A percentile compares a stretch with the other conserved stretches of the same genome.
Conservation (phyloP, 257 asterid species). For the Lantana camara region DNA sequence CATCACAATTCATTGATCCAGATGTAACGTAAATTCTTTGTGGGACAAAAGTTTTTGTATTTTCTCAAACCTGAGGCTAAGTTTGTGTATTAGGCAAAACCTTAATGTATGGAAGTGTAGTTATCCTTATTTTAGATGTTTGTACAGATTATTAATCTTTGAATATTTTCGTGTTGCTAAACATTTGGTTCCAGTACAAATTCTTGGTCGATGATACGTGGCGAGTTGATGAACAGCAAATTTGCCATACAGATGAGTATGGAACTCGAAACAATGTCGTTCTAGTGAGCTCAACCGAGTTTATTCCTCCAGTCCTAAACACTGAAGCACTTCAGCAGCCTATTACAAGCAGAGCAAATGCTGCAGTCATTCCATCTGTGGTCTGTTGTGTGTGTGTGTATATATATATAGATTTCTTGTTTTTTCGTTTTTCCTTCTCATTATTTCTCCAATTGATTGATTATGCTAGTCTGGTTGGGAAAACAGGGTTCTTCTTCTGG, state of each 20-base stretch:
- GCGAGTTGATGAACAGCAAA: conserved; percentile 61
- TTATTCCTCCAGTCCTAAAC: conserved; percentile 22
- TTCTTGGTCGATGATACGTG: conserved; percentile 70
- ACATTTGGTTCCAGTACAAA: conserved; percentile 51
- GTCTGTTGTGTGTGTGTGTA: too few relatives aligned
- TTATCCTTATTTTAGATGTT: too few relatives aligned
- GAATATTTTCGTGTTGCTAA: conserved; percentile 14
- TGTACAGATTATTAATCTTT: not conserved
- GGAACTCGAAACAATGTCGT: conserved; percentile 56
- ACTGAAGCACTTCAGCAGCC: conserved; percentile 35
- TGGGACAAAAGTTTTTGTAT: too few relatives aligned
- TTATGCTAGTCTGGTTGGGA: conserved; percentile 19
- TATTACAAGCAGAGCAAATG: conserved; percentile 26
- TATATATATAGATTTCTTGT: not conserved
- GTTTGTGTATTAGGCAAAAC: not conserved
- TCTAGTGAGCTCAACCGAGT: conserved; percentile 37
- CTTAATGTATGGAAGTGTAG: not conserved
- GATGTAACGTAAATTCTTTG: too few relatives aligned
- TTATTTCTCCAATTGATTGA: not conserved
- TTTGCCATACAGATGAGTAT: conserved; percentile 49
- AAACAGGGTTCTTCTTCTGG: conserved; percentile 51
- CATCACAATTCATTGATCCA: too few relatives aligned
- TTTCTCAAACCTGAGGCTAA: too few relatives aligned
- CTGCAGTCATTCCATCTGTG: conserved; percentile 19
- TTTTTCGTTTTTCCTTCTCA: too few relatives aligned